Conservation (phyloP, 1,284 basidiomycete species). For the Cutaneotrichosporon sp. region DNA sequence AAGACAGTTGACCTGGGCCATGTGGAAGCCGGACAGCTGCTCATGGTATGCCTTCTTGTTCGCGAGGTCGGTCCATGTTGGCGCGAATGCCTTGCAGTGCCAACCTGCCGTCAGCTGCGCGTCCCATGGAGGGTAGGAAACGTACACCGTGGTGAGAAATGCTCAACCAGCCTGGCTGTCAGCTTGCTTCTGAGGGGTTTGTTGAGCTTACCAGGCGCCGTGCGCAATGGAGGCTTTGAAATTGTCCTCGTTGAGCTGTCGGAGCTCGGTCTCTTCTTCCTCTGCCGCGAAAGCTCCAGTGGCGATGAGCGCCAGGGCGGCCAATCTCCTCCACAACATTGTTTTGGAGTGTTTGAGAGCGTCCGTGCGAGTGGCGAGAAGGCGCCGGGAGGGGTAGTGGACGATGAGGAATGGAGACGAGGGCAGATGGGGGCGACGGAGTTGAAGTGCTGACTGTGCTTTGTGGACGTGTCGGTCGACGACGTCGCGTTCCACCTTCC, state of each 20-base stretch:
- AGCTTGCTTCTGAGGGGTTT: neutral
- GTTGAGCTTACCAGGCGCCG: constrained; percentile 67
- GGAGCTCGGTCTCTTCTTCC: constrained; percentile 26
- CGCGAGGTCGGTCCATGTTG: constrained; percentile 76
- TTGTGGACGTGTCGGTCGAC: too few relatives aligned
- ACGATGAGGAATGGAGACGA: neutral
- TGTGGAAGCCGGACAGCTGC: constrained; percentile 62
- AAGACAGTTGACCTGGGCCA: constrained; percentile 84
- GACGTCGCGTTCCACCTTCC: too few relatives aligned
- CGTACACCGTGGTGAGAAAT: constrained; percentile 53
- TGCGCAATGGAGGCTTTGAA: constrained; percentile 62
- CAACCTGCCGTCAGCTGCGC: constrained; percentile 36
- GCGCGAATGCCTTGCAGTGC: constrained; percentile 57
- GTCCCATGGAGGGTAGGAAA: too few relatives aligned
- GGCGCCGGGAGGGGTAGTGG: neutral
- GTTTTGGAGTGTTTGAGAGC: neutral
- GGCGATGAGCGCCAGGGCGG: neutral
- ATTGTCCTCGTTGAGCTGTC: constrained; percentile 64
- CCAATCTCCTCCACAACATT: constrained; percentile 2
- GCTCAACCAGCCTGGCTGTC: constrained; percentile 52
- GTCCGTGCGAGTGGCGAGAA: neutral
- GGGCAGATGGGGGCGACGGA: neutral
- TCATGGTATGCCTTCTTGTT: constrained; percentile 61
- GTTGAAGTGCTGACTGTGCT: too few relatives aligned
- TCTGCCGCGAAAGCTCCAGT: constrained; percentile 10